phyloP scores from a whole-genome alignment of 768 basidiomycete genomes.

The Phallus indusiatus region DNA sequence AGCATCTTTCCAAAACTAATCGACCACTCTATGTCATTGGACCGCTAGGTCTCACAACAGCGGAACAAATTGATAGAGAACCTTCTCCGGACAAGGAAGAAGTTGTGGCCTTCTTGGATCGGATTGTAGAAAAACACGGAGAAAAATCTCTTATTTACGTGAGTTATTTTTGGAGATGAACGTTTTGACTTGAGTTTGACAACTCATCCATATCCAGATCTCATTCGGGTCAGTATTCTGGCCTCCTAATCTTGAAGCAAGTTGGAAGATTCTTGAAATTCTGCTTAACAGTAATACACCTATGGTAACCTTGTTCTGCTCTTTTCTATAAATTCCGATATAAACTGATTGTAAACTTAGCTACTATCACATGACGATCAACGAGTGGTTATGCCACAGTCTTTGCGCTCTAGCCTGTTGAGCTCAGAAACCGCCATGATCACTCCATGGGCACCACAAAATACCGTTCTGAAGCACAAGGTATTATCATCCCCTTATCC shows the following conservation, averaged over 20 bases:
- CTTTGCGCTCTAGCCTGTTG: slow-evolving; percentile 10
- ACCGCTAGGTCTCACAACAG: slow-evolving; percentile 8
- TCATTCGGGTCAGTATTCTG: slow-evolving; percentile 18
- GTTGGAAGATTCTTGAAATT: slow-evolving; percentile 15
- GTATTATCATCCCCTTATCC: too few species aligned
- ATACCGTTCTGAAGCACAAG: slow-evolving; percentile 17
- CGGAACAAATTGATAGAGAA: slow-evolving; percentile 3
- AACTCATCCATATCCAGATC: slow-evolving; percentile 9
- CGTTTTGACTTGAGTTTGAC: not conserved
- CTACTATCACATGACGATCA: slow-evolving; percentile 15
- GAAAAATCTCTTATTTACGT: slow-evolving; percentile 16
- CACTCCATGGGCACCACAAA: slow-evolving; percentile 19
- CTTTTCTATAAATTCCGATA: not conserved
- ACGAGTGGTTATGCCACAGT: slow-evolving; percentile 11
- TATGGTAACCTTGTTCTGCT: slow-evolving; percentile 12
- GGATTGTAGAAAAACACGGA: slow-evolving; percentile 9
- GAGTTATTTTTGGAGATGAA: not conserved
- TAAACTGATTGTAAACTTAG: slow-evolving; percentile 3
- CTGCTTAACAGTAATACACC: slow-evolving; percentile 15
- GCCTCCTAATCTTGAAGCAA: slow-evolving; percentile 13
- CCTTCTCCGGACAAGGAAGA: slow-evolving; percentile 7
- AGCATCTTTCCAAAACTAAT: slow-evolving; percentile 11
- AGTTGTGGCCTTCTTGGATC: slow-evolving; percentile 13
- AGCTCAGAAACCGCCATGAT: slow-evolving; percentile 14
- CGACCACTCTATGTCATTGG: slow-evolving; percentile 12